Percentiles rank a stretch among this genome's conserved stretches.
Evolutionary conservation across 192 early-diverging fungal species (phyloP).

Genomic region (Backusella morwellensis): DNA sequence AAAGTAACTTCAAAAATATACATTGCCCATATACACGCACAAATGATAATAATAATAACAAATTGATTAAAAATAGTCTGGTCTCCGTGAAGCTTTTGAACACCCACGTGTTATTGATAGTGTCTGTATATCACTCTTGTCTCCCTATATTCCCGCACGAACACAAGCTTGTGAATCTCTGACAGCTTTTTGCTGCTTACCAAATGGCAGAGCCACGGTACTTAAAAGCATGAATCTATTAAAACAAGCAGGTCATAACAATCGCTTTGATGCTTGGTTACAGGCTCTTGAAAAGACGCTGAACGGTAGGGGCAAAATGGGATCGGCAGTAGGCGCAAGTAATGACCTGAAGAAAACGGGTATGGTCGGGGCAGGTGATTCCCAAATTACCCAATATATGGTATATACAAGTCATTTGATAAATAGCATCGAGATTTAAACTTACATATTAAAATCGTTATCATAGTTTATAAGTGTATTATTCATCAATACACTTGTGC

Average conservation of each 20-base stretch:
- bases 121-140: slow-evolving; percentile 68
- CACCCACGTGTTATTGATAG: slow-evolving; percentile 62
- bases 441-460: neutral
- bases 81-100: slow-evolving; percentile 67
- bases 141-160: slow-evolving; percentile 65
- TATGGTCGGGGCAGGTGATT: slow-evolving; percentile 35
- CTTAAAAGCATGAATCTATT: slow-evolving; percentile 70
- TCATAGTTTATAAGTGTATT: slow-evolving; percentile 65
- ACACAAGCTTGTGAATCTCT: slow-evolving; percentile 68
- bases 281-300: slow-evolving; percentile 63
- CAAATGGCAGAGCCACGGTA: slow-evolving; percentile 65
- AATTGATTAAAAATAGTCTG: slow-evolving; percentile 44
- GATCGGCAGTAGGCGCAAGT: slow-evolving; percentile 70
- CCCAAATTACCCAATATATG: slow-evolving; percentile 60
- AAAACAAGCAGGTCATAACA: slow-evolving; percentile 39
- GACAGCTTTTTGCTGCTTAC: slow-evolving; percentile 69
- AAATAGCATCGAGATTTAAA: slow-evolving; percentile 1
- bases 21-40: too few relatives aligned
- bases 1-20: slow-evolving; percentile 19
- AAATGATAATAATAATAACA: neutral
- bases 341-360: slow-evolving; percentile 66
- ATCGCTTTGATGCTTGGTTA: slow-evolving; percentile 63
- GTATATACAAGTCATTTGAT: slow-evolving; percentile 54
- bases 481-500: slow-evolving; percentile 71
- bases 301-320: slow-evolving; percentile 73